These are phyloP conservation scores for Borovskyia barvae DNA, from an alignment of 208 protist species.

Conservation along the genomic window DNA sequence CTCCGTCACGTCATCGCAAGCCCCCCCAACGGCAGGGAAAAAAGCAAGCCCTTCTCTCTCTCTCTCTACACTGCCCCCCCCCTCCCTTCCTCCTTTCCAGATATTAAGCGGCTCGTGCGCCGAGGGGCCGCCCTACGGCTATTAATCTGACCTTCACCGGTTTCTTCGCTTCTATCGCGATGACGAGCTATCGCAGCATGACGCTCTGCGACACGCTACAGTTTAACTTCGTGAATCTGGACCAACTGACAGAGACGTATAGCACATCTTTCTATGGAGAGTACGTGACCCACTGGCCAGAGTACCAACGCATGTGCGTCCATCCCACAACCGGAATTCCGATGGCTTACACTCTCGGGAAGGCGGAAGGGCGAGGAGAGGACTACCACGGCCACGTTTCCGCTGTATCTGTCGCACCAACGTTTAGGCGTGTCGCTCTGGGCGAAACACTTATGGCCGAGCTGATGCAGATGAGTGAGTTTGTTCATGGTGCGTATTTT, in stretches of 20 bases:
- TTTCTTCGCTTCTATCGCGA: too few relatives aligned
- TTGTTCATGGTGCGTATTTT: constrained; percentile 97
- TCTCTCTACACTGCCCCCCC: too few relatives aligned
- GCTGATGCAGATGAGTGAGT: constrained; percentile 87
- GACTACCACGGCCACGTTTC: constrained; percentile 99
- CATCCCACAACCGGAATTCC: constrained; percentile 83
- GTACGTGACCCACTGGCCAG: constrained; percentile 97
- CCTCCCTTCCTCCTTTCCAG: too few relatives aligned
- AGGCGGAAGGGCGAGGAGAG: constrained; percentile 94
- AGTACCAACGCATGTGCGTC: constrained; percentile 93
- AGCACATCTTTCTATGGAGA: constrained; percentile 97
- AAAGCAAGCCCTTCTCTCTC: too few relatives aligned
- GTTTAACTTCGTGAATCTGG: constrained; percentile 97
- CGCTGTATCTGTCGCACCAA: constrained; percentile 97
- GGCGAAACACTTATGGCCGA: constrained; percentile 94
- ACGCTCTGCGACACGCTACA: constrained; percentile 90
- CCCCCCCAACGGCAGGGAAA: too few relatives aligned
- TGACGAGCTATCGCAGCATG: constrained; percentile 94
- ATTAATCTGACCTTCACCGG: too few relatives aligned
- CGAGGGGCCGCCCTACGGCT: too few relatives aligned
- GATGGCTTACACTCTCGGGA: constrained; percentile 98
- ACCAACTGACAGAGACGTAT: constrained; percentile 98
- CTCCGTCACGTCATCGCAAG: too few relatives aligned
- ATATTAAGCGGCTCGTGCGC: too few relatives aligned
- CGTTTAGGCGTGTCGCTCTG: constrained; percentile 95